A percentile compares a stretch with the other conserved stretches of the same genome.
phyloP scores from a whole-genome alignment of 495 filamentous ascomycete genomes.

The Hypomontagnella monticulosa region DNA sequence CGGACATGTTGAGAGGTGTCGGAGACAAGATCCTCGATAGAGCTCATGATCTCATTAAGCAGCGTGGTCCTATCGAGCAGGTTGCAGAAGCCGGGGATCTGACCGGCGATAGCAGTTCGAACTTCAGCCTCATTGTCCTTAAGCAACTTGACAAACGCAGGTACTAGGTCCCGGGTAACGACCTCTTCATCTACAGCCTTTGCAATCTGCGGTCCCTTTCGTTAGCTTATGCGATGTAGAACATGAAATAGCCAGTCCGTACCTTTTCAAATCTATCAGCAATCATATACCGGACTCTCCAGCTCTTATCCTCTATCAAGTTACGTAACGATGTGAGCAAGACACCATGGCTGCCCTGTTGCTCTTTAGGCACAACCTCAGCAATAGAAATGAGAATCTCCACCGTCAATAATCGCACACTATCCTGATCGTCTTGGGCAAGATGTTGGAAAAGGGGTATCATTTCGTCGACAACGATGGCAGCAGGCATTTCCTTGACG shows the following conservation, averaged over 20 bases:
- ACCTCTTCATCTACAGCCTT: conserved; percentile 99
- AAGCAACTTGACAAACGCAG: conserved; percentile 95
- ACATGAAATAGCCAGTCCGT: conserved; percentile 4
- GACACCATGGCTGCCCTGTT: conserved; percentile 94
- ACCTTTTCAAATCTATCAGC: conserved; percentile 99
- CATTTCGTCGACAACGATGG: conserved; percentile 96
- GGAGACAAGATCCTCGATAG: conserved; percentile 93
- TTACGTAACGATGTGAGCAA: conserved; percentile 87
- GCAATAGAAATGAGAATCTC: conserved; percentile 97
- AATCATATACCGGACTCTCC: conserved; percentile 99
- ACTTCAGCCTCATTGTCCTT: conserved; percentile 99
- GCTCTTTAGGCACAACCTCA: conserved; percentile 96
- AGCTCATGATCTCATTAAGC: conserved; percentile 96
- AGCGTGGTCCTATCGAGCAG: conserved; percentile 86
- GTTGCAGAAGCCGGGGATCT: conserved; percentile 96
- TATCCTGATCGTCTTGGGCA: conserved; percentile 95
- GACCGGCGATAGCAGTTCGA: conserved; percentile 93
- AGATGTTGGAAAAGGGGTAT: conserved; percentile 98
- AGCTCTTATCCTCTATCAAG: conserved; percentile 98
- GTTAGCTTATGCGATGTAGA: conserved; percentile 18
- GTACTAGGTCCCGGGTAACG: conserved; percentile 89
- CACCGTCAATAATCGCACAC: conserved; percentile 93
- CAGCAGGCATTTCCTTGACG: conserved; percentile 91
- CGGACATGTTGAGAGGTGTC: conserved; percentile 97
- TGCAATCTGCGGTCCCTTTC: conserved; percentile 73